Evolutionary conservation across 768 basidiomycete species (phyloP).

Genomic region (Pisolithus orientalis): DNA sequence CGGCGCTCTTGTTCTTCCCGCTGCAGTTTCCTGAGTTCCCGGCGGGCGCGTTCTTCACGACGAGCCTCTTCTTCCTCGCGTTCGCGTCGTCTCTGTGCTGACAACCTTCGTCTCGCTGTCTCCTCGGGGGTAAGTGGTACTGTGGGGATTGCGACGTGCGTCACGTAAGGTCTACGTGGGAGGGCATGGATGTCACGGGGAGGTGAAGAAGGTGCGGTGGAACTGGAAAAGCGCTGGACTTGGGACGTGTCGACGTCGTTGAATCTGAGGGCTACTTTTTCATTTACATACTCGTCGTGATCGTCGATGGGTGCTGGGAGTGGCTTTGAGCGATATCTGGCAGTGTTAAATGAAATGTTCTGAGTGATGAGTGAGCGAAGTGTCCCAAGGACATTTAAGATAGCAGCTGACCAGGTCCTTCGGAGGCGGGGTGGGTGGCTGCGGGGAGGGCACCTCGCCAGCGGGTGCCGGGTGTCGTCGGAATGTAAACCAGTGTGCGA

Average conservation of each 20-base stretch:
- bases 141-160: constrained; percentile 4
- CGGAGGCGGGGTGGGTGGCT: neutral
- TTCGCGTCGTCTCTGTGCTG: constrained; percentile 16
- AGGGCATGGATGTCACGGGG: constrained; percentile 3
- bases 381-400: too few relatives aligned
- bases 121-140: constrained; percentile 21
- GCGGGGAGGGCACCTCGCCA: neutral
- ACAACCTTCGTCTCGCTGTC: constrained; percentile 16
- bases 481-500: neutral
- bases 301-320: constrained; percentile 16
- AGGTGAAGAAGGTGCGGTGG: constrained; percentile 4
- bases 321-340: constrained; percentile 10
- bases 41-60: constrained; percentile 39
- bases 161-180: neutral
- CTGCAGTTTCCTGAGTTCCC: constrained; percentile 29
- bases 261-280: constrained; percentile 1
- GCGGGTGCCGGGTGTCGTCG: neutral
- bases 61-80: constrained; percentile 38
- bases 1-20: constrained; percentile 6
- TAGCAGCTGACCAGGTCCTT: neutral
- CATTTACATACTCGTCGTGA: constrained; percentile 5
- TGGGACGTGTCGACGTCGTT: neutral
- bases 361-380: neutral
- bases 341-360: neutral
- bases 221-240: neutral